Conservation (phyloP, 768 basidiomycete genomes). For the Leccinum pellstonianum region DNA sequence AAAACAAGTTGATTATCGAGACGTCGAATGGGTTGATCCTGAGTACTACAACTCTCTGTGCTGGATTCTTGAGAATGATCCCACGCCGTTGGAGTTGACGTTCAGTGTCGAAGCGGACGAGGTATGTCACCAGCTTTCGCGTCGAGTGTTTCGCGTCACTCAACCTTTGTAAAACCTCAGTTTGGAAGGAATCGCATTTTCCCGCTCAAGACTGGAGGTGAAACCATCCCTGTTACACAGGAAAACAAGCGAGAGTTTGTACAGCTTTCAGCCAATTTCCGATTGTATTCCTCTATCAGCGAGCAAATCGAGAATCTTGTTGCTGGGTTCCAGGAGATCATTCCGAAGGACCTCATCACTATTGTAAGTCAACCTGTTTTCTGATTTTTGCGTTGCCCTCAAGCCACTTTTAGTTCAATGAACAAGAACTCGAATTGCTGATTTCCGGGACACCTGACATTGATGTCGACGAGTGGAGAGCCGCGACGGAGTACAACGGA, state of each 20-base stretch:
- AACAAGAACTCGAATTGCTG: slow-evolving; percentile 89
- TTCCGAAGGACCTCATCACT: slow-evolving; percentile 91
- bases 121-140: slow-evolving; percentile 35
- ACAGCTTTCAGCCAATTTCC: slow-evolving; percentile 90
- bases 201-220: slow-evolving; percentile 83
- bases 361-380: slow-evolving; percentile 58
- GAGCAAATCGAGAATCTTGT: slow-evolving; percentile 92
- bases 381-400: background rate
- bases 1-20: slow-evolving; percentile 91
- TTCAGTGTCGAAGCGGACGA: slow-evolving; percentile 97
- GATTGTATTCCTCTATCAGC: slow-evolving; percentile 90
- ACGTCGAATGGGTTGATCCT: slow-evolving; percentile 97
- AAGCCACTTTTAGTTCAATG: slow-evolving; percentile 68
- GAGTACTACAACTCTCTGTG: slow-evolving; percentile 97
- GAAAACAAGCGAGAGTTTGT: slow-evolving; percentile 98
- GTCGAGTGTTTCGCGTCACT: background rate
- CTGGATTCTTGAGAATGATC: slow-evolving; percentile 98
- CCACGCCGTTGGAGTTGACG: slow-evolving; percentile 78
- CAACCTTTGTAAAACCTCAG: slow-evolving; percentile 35
- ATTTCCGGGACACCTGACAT: slow-evolving; percentile 99
- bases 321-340: slow-evolving; percentile 94
- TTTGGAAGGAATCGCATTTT: slow-evolving; percentile 91
- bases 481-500: slow-evolving; percentile 88
- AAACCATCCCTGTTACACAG: slow-evolving; percentile 83
- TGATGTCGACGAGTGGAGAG: slow-evolving; percentile 96